Evolutionary conservation across 129 eudicot species (phyloP), one percentile per base, ranked within the genome.

Genomic region (Escallonia rubra): DNA sequence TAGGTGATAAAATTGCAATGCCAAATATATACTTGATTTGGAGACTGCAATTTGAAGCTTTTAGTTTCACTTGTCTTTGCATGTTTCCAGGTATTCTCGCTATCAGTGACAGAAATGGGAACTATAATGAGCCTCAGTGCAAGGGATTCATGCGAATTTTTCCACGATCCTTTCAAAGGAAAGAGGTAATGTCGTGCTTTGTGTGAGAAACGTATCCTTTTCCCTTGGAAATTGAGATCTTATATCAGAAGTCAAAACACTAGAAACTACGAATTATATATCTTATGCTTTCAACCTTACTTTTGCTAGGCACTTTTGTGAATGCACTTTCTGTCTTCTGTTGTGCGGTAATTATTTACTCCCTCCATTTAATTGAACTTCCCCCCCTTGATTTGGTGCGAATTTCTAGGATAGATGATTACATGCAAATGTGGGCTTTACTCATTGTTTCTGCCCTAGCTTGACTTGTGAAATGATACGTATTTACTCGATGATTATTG

Each of bases 91-190:
- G 82, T 92, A 15, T 92, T 92, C 76, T 79, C 96, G 10, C 79
- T 92, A 70, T 88, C 96, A 2, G 90, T 84, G 65, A 73, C 82
- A 11, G 98, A 92, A 86, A 83, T 92, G 10, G 98, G 98, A 82
- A 78, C 68, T 78, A 14, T 92, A 8, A 83, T 92, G 59, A 86
- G 95, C 83, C 96, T 92, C 41, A 95, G 96, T 47, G 72, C 95
- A 45, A 83, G 69, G 72, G 96, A 83, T 59, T 83, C 89, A 56
- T 88, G 96, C 65, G 98, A 92, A 78, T 85, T 92, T 81, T 88
- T 92, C 66, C 98, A 92, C 55, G 98, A 92, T 74, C 98, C 98
- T 43, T 60, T 59, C 52, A 88, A 77, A 57, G 98, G 98, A 53
- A 92, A 65, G 80, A 85, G 96, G 97, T 91, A 70, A 40, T 4